Percentiles rank a stretch among this genome's conserved stretches.
Conservation (phyloP, 495 filamentous ascomycete genomes). For the Trichoderma orchidacearum region DNA sequence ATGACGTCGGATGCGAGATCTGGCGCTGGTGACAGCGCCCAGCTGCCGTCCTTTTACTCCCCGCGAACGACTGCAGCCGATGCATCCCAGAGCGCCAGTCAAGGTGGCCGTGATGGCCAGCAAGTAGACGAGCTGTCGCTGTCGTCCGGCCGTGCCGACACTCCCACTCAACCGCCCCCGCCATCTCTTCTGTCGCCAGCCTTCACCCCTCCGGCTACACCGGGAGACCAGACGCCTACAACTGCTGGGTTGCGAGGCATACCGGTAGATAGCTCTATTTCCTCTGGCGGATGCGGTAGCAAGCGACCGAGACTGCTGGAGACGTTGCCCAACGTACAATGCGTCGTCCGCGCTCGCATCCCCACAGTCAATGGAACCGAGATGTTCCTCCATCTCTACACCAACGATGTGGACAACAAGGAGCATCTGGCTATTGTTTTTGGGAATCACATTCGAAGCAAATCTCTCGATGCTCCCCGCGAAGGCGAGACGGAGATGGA, state of each 20-base stretch:
- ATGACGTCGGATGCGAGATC: neutral
- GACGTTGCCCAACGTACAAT: slow-evolving; percentile 60
- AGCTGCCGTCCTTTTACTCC: slow-evolving; percentile 34
- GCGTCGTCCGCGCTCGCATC: slow-evolving; percentile 72
- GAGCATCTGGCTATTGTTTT: slow-evolving; percentile 98
- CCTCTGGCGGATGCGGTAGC: slow-evolving; percentile 32
- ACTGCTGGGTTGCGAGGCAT: slow-evolving; percentile 30
- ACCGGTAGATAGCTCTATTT: slow-evolving; percentile 38
- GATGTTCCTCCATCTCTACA: slow-evolving; percentile 95
- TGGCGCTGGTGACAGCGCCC: neutral
- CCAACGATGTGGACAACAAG: slow-evolving; percentile 84
- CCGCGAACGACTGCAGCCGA: slow-evolving; percentile 17
- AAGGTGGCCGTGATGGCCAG: slow-evolving; percentile 9
- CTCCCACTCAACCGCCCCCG: slow-evolving; percentile 17
- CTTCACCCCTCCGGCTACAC: slow-evolving; percentile 72
- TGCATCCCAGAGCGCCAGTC: slow-evolving; percentile 3
- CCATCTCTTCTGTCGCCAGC: slow-evolving; percentile 53
- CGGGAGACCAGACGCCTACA: slow-evolving; percentile 43
- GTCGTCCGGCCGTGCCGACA: slow-evolving; percentile 1
- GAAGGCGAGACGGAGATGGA: slow-evolving; percentile 93
- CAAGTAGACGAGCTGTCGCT: slow-evolving; percentile 5
- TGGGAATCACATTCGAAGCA: slow-evolving; percentile 67
- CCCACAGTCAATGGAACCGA: slow-evolving; percentile 80
- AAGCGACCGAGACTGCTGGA: slow-evolving; percentile 55
- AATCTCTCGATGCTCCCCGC: slow-evolving; percentile 61